phyloP scores from a whole-genome alignment of 305 asterid genomes.

The Plantago rigida region DNA sequence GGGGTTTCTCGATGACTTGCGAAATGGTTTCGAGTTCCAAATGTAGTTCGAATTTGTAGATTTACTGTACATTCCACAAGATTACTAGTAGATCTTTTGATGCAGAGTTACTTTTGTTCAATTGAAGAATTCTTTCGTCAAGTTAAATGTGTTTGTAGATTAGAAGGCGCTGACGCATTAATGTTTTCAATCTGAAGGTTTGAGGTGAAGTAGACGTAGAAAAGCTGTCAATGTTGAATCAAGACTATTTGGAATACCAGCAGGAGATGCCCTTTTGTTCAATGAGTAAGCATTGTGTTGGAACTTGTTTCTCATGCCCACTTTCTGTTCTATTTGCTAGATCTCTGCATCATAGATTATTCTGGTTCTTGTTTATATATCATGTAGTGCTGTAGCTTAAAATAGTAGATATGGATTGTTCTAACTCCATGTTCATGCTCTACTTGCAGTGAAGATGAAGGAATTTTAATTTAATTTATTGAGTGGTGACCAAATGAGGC shows the following conservation, averaged over 20 bases:
- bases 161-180: neutral
- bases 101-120: neutral
- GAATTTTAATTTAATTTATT: too few species aligned
- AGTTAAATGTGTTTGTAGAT: neutral
- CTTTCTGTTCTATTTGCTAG: neutral
- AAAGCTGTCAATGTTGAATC: neutral
- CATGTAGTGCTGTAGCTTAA: neutral
- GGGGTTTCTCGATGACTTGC: neutral
- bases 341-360: neutral
- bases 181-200: neutral
- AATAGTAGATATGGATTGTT: neutral
- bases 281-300: neutral
- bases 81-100: neutral
- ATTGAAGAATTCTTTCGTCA: neutral
- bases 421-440: neutral
- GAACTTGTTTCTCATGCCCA: neutral
- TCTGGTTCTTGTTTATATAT: neutral
- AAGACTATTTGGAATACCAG: neutral
- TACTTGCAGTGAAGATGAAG: conserved; percentile 7
- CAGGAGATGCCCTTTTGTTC: neutral
- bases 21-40: neutral
- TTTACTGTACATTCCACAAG: neutral
- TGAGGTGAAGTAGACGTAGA: neutral
- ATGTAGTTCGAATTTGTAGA: neutral
- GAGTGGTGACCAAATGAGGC: conserved; percentile 27